phyloP scores from a whole-genome alignment of 2,329 filamentous ascomycete species.

The Neurospora sp. region DNA sequence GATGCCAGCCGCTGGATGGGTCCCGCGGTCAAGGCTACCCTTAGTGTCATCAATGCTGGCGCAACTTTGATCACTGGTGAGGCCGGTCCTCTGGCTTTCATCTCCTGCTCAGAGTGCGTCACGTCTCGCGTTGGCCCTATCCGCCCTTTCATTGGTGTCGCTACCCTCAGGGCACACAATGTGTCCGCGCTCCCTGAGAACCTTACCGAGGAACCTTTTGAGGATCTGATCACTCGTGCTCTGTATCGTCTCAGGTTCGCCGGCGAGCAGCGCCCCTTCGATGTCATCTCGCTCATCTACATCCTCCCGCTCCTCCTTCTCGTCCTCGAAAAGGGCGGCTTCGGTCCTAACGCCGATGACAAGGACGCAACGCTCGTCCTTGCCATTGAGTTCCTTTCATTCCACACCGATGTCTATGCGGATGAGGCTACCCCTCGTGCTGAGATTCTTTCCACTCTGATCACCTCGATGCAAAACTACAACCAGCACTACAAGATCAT shows the following conservation, averaged over 20 bases:
- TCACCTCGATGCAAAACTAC: conserved; percentile 78
- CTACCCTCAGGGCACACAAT: conserved; percentile 70
- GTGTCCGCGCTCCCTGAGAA: conserved; percentile 62
- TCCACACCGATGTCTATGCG: conserved; percentile 72
- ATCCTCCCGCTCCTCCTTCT: conserved; percentile 72
- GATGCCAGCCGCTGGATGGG: conserved; percentile 85
- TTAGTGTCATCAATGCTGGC: conserved; percentile 67
- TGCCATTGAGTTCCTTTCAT: conserved; percentile 77
- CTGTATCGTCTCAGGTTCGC: conserved; percentile 85
- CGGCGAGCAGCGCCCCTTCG: conserved; percentile 88
- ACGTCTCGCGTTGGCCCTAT: conserved; percentile 65
- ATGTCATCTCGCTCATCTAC: conserved; percentile 79
- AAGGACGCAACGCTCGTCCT: conserved; percentile 83
- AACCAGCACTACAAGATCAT: conserved; percentile 90
- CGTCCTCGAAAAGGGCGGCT: conserved; percentile 68
- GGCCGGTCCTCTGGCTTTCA: conserved; percentile 64
- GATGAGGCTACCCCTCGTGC: conserved; percentile 67
- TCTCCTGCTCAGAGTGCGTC: conserved; percentile 67
- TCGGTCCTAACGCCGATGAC: conserved; percentile 64
- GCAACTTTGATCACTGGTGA: conserved; percentile 75
- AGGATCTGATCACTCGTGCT: conserved; percentile 75
- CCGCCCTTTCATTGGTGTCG: conserved; percentile 76
- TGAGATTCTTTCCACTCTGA: conserved; percentile 60
- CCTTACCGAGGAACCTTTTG: conserved; percentile 69
- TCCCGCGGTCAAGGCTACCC: conserved; percentile 61